Evolutionary conservation across 2,329 filamentous ascomycete genomes (phyloP), one percentile per base, ranked within the genome.

Genomic region (Colletotrichum spinosum): DNA sequence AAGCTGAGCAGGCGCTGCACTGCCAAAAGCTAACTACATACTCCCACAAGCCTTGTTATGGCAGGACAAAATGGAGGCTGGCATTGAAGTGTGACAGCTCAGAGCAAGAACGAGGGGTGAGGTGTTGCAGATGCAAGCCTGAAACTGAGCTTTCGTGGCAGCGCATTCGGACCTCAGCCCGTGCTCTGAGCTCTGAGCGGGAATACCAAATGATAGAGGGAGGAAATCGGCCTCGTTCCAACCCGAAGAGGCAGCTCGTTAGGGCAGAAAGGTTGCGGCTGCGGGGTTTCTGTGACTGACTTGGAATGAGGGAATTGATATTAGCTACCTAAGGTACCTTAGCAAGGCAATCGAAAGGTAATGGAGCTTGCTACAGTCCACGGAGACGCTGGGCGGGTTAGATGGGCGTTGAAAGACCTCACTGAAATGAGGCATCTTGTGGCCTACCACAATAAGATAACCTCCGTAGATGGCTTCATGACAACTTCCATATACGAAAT

Each of bases 51-150:
- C 25, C 25, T 56, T 39, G 41, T 57, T 53, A 57, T 42, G 10
- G 12, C 37, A 56, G 58, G 25, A n/a, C 34, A 15, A 41, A 42
- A 41, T 38, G 17, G 52, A 63, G 56, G 52, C 53, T 59, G 48
- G 59, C 63, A 54, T 55, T 66, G 37, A 42, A 63, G 58, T 62
- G 52, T 56, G 58, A 52, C 57, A 56, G 57, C 48, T 35, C 34
- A 50, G 45, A 65, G 41, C 48, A 57, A 57, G 62, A 38, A 66
- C 13, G 41, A 38, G 46, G 42, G 48, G 53, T 53, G 63, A 53
- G 53, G 63, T 53, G 46, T 37, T 66, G 52, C 59, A 63, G 63
- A 51, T 53, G 63, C 63, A 63, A 42, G 52, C 52, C 63, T 66
- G 63, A 66, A 66, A 66, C 63, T 41, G 42, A 65, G 59, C 42